Percentiles rank a stretch among this genome's conserved stretches.
Conservation (phyloP, 345 rosid genomes). For the Physaria fendleri region DNA sequence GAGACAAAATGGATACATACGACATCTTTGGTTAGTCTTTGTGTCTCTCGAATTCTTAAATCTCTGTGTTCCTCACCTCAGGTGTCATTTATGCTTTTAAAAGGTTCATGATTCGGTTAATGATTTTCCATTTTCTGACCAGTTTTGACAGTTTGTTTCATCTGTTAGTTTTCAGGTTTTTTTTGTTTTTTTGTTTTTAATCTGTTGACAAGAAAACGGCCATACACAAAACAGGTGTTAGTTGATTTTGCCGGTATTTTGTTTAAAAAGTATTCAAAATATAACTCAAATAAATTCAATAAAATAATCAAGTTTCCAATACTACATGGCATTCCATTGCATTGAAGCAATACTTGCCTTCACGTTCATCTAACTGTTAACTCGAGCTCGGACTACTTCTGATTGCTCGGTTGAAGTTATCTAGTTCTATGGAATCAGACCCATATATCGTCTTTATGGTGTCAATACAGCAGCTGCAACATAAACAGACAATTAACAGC, state of each 20-base stretch:
- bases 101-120: conserved; percentile 13
- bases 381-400: conserved; percentile 28
- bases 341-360: neutral
- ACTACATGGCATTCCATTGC: neutral
- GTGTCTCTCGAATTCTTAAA: conserved; percentile 18
- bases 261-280: too few relatives aligned
- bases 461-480: conserved; percentile 55
- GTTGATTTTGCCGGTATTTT: neutral
- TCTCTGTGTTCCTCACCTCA: neutral
- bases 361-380: neutral
- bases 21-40: conserved; percentile 20
- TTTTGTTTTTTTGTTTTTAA: neutral
- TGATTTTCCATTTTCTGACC: too few relatives aligned
- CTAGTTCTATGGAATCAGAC: conserved; percentile 47
- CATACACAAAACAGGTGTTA: conserved; percentile 8
- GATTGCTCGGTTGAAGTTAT: conserved; percentile 44
- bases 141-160: conserved; percentile 18
- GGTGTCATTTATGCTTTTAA: neutral
- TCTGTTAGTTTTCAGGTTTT: conserved; percentile 14
- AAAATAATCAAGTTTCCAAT: neutral
- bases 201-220: conserved; percentile 1
- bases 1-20: neutral
- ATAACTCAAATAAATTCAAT: too few relatives aligned
- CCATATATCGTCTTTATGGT: conserved; percentile 70
- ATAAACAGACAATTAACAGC: neutral